Base-by-base conservation (phyloP, 2,329 filamentous ascomycete species). In the Mycogone perniciosa region DNA sequence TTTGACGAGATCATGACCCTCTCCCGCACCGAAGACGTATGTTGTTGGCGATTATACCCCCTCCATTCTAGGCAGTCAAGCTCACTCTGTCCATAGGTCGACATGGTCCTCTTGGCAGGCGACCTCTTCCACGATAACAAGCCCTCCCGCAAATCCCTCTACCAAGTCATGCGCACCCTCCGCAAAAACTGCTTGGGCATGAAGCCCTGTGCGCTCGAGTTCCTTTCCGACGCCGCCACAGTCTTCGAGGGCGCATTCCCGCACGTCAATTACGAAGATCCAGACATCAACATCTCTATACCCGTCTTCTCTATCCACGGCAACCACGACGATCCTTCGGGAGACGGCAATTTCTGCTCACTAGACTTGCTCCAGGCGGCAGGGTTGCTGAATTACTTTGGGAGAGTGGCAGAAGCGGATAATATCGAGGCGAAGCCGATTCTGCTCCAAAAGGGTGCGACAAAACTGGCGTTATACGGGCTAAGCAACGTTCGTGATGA, bases 81-180 rank as follows among this genome's bases (percentile, higher is more conserved):
- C 40, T 48, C 33, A 30, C 40, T 7, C 47, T 8, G 27, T 44
- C 54, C 38, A 53, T 33, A 84, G 80, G 81, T 99, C 57, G 93
- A 99, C 69, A 97, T 99, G 93, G 88, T 99, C 0, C 77, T 99
- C 2, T 82, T 99, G 4, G 92, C 86, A 3, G 93, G 93, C 43
- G 93, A 99, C 65, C 79, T 99, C 1, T 99, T 99, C 65, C 95
- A 99, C 66, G 92, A 99, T 60, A 99, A 99, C 68, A 96, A 96
- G 62, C 95, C 93, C 3, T 96, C 90, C 6, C 82, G 93, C 53
- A 96, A 96, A 64, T 85, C 91, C 30, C 88, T 99, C 80, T 97
- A 93, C 66, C 89, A 99, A 65, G 93, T 99, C 55, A 97, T 97
- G 89, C 85, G 89, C 31, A 93, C 89, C 2, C 76, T 99, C 31